Base-by-base conservation (phyloP, 169 alveolate genomes). In the Babesia divergens region DNA sequence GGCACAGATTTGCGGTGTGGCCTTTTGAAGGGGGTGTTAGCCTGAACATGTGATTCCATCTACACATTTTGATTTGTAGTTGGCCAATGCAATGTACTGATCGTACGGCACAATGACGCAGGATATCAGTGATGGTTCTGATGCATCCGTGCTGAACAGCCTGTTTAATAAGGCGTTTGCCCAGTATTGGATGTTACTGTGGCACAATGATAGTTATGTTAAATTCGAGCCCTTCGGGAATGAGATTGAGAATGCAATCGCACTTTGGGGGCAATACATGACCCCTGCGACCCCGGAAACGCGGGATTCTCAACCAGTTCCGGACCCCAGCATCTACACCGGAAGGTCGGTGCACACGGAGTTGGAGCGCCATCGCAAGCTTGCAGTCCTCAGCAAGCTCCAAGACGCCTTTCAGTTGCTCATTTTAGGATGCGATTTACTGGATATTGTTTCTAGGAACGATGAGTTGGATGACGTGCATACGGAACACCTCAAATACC, bases 141-240 rank as follows among this genome's bases (percentile, higher is more conserved):
- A 76, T 28, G 13, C 24, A 16, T 42, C 32, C 4, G 52, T 67
- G 8, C 55, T 77, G 1, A 32, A 54, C 22, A 28, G 77, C 18
- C 58, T 77, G 40, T 77, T 67, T 60, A 46, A 49, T 18, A 66
- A 53, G 65, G 66, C 86, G n/a, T 77, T 77, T 40, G 62, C 76
- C 6, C 68, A 77, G 58, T 77, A 77, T 34, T 77, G 82, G 82
- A 66, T 26, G 52, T 26, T 77, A 40, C 53, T 53, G n/a, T 77
- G 80, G 72, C 18, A 46, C 9, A 65, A 67, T 29, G 50, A 38
- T 14, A 74, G 71, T 16, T 58, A 34, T n/a, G 62, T 42, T 26
- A 46, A 43, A 44, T 66, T 6, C 59, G 32, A 29, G 22, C 42
- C 86, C 16, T 46, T 77, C 55, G 4, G 35, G 13, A n/a, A 16